Conservation (phyloP, 2,329 filamentous ascomycete genomes). For the Coniella vitis region DNA sequence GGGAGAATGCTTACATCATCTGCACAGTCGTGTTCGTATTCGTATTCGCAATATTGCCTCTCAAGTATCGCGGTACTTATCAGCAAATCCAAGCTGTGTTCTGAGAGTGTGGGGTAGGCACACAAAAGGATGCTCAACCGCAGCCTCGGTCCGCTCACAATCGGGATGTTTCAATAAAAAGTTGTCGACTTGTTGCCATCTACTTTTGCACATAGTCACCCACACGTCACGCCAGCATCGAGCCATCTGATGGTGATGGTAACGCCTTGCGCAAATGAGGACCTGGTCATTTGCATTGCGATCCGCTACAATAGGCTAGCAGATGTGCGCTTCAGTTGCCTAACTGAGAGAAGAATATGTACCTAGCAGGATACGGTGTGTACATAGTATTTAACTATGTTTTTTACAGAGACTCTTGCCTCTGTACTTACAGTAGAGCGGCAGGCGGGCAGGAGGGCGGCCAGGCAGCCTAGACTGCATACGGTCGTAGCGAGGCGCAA, state of each 20-base stretch:
- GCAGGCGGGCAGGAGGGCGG: background rate
- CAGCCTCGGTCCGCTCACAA: background rate
- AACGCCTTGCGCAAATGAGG: background rate
- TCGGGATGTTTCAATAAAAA: background rate
- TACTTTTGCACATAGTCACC: background rate
- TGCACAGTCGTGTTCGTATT: conserved; percentile 14
- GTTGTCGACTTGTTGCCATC: background rate
- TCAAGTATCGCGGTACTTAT: background rate
- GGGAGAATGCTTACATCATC: too few relatives aligned
- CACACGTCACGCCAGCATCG: conserved; percentile 9
- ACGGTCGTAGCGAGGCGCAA: background rate
- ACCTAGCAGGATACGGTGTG: too few relatives aligned
- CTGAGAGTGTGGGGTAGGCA: background rate
- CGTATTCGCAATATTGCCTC: conserved; percentile 5
- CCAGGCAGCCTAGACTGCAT: background rate
- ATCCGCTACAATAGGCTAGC: too few relatives aligned
- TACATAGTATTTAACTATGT: too few relatives aligned
- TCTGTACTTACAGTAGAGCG: too few relatives aligned
- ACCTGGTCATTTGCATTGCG: background rate
- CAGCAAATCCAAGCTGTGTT: background rate
- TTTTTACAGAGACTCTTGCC: too few relatives aligned
- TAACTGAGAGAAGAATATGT: too few relatives aligned
- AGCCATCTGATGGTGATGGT: background rate
- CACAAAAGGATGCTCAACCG: background rate
- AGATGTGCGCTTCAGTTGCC: too few relatives aligned